Evolutionary conservation across 805 yeast species (phyloP).

Genomic region (Cyberlindnera mrakii): DNA sequence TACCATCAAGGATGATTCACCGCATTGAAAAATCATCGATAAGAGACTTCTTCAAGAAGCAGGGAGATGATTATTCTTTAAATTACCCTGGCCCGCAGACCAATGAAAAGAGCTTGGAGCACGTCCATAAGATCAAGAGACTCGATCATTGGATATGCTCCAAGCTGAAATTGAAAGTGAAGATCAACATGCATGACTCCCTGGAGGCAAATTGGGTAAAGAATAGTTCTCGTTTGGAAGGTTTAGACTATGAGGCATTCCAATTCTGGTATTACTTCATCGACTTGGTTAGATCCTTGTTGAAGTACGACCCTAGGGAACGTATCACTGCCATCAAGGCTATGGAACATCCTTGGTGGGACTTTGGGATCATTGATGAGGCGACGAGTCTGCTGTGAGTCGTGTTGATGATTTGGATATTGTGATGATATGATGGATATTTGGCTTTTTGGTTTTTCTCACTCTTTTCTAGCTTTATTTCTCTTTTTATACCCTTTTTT

Average conservation of each 20-base stretch:
- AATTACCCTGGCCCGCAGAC: slow-evolving; percentile 36
- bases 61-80: slow-evolving; percentile 16
- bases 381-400: slow-evolving; percentile 24
- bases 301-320: slow-evolving; percentile 65
- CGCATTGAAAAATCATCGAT: slow-evolving; percentile 14
- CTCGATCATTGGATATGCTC: slow-evolving; percentile 39
- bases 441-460: neutral
- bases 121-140: slow-evolving; percentile 35
- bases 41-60: slow-evolving; percentile 10
- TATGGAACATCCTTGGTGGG: slow-evolving; percentile 78
- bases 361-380: slow-evolving; percentile 52
- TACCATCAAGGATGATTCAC: slow-evolving; percentile 33
- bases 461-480: neutral
- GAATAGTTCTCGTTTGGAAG: slow-evolving; percentile 25
- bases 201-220: slow-evolving; percentile 16
- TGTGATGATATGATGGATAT: slow-evolving; percentile 5
- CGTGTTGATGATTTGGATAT: neutral
- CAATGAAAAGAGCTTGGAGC: slow-evolving; percentile 28
- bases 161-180: slow-evolving; percentile 23
- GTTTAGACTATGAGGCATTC: slow-evolving; percentile 52
- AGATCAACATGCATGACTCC: slow-evolving; percentile 19
- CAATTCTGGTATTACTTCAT: slow-evolving; percentile 79
- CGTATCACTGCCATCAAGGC: slow-evolving; percentile 75
- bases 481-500: neutral
- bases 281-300: slow-evolving; percentile 60